Evolutionary conservation across 257 asterid species (phyloP), one percentile per base, ranked within the genome.

Genomic region (Leonotis leonurus): DNA sequence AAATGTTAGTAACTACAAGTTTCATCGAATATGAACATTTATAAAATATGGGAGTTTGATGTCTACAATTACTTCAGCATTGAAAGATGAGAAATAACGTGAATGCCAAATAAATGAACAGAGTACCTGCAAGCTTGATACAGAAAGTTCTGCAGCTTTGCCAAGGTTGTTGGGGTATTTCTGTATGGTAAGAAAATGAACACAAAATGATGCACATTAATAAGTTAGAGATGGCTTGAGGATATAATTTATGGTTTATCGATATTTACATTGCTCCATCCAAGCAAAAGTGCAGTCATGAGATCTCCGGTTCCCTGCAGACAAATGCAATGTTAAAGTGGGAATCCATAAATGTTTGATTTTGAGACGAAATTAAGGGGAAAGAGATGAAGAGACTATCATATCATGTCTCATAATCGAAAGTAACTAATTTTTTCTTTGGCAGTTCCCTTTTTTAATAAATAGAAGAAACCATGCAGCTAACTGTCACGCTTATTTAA

Each of bases 261-360:
- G 32, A 70, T 67, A 56, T 58, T 76, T 87, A 93, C 99, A 83
- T 89, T 93, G 88, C 97, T 87, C 97, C 97, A 90, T 71, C 96
- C 96, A 62, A 90, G 97, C 74, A 90, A 75, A 65, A 90, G 84
- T 8, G 97, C 95, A 57, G 97, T 87, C 79, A 55, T 87, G 27
- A 90, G 83, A 79, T 90, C 96, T 71, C 97, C 97, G 2, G 97
- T 90, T 74, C 97, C 99, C 99, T 93, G 89, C 75, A 78, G 73
- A 72, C 35, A 66, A n/a, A 67, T 39, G 36, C 50, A 53, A 36
- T 16, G 17, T 18, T 36, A 46, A 27, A 56, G 59, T 7, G 14
- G 72, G 51, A 45, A 25, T 22, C 65, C 54, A 35, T 46, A 22
- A 54, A 68, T 44, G 56, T 27, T 12, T 33, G 33, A 32, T 62